Percentiles rank a stretch among this genome's conserved stretches.
These are phyloP conservation scores for Hypoxylon sp. DNA, from an alignment of 2,329 filamentous ascomycete species.

Conservation along the genomic window DNA sequence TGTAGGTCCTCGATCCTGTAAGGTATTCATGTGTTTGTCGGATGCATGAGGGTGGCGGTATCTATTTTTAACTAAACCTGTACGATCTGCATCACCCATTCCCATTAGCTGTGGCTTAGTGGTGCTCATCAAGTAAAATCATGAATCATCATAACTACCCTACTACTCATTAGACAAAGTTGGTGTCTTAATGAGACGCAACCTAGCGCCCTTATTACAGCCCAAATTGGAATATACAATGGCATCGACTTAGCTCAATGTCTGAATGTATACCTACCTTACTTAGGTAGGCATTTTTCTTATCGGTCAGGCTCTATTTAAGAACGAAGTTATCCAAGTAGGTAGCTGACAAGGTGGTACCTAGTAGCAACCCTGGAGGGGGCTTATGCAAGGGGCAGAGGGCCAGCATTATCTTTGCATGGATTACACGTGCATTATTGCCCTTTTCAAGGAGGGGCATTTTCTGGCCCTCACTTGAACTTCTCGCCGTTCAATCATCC, in stretches of 20 bases:
- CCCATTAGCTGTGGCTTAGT: conserved; percentile 6
- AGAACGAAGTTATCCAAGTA: neutral
- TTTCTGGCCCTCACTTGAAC: neutral
- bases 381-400: conserved; percentile 26
- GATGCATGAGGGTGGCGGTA: conserved; percentile 2
- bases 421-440: conserved; percentile 27
- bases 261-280: too few species aligned
- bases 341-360: too few species aligned
- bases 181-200: neutral
- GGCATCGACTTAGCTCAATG: neutral
- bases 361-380: too few species aligned
- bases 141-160: conserved; percentile 30
- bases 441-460: conserved; percentile 12
- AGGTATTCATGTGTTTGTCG: neutral
- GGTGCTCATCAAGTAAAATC: conserved; percentile 17
- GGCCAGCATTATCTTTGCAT: conserved; percentile 7
- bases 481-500: neutral
- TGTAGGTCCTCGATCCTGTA: neutral
- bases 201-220: neutral
- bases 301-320: neutral
- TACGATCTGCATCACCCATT: conserved; percentile 6
- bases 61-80: conserved; percentile 20
- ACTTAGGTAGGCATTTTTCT: too few species aligned
- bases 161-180: neutral
- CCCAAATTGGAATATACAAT: neutral